These are phyloP conservation scores for Beauveria pseudobassiana DNA, from an alignment of 2,329 filamentous ascomycete genomes.

Conservation along the genomic window DNA sequence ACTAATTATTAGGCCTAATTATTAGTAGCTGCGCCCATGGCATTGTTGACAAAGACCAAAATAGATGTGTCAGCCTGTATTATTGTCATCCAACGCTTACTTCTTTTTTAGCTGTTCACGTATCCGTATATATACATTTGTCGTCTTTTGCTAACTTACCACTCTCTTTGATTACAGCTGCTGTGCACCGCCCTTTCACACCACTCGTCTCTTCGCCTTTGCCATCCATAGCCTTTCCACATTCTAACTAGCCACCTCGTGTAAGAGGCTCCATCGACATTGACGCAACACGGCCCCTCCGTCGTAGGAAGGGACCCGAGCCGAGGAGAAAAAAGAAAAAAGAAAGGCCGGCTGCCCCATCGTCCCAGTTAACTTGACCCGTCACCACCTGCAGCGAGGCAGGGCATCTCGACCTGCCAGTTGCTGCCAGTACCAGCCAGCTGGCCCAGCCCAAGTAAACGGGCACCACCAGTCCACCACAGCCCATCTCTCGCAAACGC, in stretches of 20 bases:
- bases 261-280: constrained; percentile 6
- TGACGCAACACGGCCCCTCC: constrained; percentile 4
- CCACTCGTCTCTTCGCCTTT: not conserved
- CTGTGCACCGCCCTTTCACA: too few relatives aligned
- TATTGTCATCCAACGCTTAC: too few relatives aligned
- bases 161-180: not conserved
- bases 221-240: not conserved
- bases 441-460: not conserved
- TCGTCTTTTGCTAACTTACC: not conserved
- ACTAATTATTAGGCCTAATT: too few relatives aligned
- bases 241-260: constrained; percentile 2
- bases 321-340: not conserved
- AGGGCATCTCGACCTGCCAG: constrained; percentile 4
- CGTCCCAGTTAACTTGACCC: not conserved
- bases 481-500: not conserved
- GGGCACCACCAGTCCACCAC: not conserved
- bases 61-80: too few relatives aligned
- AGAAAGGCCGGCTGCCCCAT: not conserved
- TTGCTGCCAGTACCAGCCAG: not conserved
- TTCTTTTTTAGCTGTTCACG: not conserved
- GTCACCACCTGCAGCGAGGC: constrained; percentile 1
- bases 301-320: not conserved
- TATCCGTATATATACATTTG: not conserved
- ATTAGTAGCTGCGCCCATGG: too few relatives aligned
- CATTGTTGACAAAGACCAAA: too few relatives aligned